Base-by-base conservation (phyloP, 2,329 filamentous ascomycete species). In the Aspergillus cejpii region DNA sequence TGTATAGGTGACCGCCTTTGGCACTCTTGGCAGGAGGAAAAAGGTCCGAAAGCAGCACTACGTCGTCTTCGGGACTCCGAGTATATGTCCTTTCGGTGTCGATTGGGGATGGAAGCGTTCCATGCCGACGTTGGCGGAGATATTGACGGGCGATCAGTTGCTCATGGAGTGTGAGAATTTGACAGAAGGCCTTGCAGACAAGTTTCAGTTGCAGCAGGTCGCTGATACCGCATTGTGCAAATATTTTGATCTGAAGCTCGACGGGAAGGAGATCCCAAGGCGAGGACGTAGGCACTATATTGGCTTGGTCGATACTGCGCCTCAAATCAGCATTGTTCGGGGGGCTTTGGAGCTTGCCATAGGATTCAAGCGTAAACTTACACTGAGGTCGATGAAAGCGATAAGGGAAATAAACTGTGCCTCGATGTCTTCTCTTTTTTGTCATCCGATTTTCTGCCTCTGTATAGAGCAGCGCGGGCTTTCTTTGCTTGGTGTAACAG, bases 1-100 rank as follows among this genome's bases (percentile, higher is more conserved):
- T 67, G 46, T 68, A 71, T 33, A 66, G 53, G 43, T 68, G 60
- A 8, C 62, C 64, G 15, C 64, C 62, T 31, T 61, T 59, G 8
- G 61, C 61, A 31, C 62, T 63, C 29, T 60, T 63, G 5, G 60
- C 51, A 0, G 68, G 68, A 4, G 65, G 67, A 39, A 71, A 71
- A 6, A 71, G 54, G 48, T 71, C 68, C 8, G 68, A 70, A 12
- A 71, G 54, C 19, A 71, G 60, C 28, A 71, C 63, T 27, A 69
- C 67, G 55, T 71, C 66, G 45, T 71, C 68, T 49, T 67, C 60
- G 3, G 68, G 67, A 29, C 65, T 66, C 36, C 67, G 59, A 26
- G 66, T 69, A 53, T 70, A 68, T 17, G 50, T 61, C 38, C 56
- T 58, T 27, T 63, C 60, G 43, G 53, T 50, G 34, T 65, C 58